Evolutionary conservation across 352 stramenopile species (phyloP), one percentile per base, ranked within the genome.

Genomic region (Globisporangium takayamanum): DNA sequence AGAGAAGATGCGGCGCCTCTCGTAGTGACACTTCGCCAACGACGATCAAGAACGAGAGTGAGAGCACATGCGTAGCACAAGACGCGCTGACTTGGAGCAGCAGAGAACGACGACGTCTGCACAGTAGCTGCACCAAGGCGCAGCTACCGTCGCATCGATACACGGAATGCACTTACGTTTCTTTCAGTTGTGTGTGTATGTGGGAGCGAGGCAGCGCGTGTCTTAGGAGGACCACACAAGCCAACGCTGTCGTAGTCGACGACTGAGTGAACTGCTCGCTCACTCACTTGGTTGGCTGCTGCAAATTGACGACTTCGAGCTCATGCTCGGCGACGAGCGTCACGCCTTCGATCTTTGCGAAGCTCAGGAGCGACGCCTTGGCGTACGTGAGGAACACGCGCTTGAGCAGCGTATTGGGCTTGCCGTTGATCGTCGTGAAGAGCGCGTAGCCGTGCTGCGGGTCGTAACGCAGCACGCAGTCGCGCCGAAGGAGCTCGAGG

Each of bases 391-490:
- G 53, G 57, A 78, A 87, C 0, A 87, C 57, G 18, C 77, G 72
- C 61, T 83, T 83, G 33, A 87, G 52, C 20, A 75, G 50, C 44
- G 63, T 67, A 57, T 84, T 87, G 1, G 74, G 77, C 48, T 76
- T 75, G n/a, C 72, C 73, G 50, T 80, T 87, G 59, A 84, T 53
- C 8, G 74, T 83, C 20, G 72, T 81, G 57, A 83, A 82, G 6
- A 87, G 55, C 20, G 58, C 68, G 39, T 67, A 79, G 33, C 77
- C 74, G 12, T 63, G 53, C 18, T 60, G 50, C 16, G 68, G 53
- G 28, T 81, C 74, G 53, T 76, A 73, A 1, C 74, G 70, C n/a
- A 87, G 57, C 18, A 81, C 64, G 47, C 72, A 81, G 45, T 80
- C 72, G 16, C 75, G 60, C 1, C 67, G 68, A 20, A 87, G 51